A percentile compares a stretch with the other conserved stretches of the same genome.
These are phyloP conservation scores for Moesziomyces sp. DNA, from an alignment of 1,284 basidiomycete genomes.

Conservation along the genomic window DNA sequence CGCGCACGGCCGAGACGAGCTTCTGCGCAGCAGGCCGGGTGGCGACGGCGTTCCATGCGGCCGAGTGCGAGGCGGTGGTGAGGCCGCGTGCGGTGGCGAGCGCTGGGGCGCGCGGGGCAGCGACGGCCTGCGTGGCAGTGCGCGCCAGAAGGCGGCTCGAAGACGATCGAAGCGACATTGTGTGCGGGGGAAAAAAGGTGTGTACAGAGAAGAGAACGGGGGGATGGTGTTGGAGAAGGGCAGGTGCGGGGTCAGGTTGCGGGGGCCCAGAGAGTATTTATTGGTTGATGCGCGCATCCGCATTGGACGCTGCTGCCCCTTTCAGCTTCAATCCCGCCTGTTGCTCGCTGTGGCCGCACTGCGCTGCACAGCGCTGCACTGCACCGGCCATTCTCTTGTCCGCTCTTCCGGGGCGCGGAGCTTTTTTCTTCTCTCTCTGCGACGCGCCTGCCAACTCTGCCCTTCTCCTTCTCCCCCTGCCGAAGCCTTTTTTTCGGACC, in stretches of 20 bases:
- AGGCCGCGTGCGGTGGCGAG: conserved; percentile 27
- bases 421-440: no score
- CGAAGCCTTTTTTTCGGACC: conserved; percentile 2
- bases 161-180: conserved; percentile 41
- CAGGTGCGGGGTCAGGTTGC: neutral
- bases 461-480: neutral
- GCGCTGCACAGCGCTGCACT: neutral
- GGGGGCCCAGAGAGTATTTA: conserved; percentile 23
- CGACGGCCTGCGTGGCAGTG: conserved; percentile 10
- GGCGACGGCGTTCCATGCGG: conserved; percentile 18
- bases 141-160: conserved; percentile 35
- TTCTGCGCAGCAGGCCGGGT: conserved; percentile 21
- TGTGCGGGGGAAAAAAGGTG: neutral
- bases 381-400: neutral
- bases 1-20: conserved; percentile 33
- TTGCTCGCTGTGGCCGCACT: neutral
- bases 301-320: neutral
- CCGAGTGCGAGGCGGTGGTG: conserved; percentile 1
- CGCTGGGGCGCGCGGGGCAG: conserved; percentile 9
- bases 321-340: neutral
- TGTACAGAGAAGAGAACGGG: neutral
- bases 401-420: neutral
- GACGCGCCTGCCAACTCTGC: neutral
- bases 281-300: neutral
- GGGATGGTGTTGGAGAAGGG: neutral